A percentile compares a stretch with the other conserved stretches of the same genome.
phyloP scores from a whole-genome alignment of 768 basidiomycete species.

The Amanita pseudoporphyria region DNA sequence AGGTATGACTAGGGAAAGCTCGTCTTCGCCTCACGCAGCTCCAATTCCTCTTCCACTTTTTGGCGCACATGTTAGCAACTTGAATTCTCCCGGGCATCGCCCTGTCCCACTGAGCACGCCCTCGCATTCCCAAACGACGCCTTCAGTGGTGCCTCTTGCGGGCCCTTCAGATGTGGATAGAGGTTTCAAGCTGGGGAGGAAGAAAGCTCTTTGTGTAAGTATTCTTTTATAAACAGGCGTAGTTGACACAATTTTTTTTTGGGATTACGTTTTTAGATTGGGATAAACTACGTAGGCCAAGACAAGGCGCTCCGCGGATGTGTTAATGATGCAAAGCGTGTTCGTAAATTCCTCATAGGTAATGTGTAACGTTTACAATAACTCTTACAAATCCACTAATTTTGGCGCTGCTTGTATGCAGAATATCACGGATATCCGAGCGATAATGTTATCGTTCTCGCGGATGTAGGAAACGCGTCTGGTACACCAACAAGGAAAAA shows the following conservation, averaged over 20 bases:
- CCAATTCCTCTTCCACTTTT: no score
- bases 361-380: conserved; percentile 26
- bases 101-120: no score
- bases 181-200: neutral
- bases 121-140: no score
- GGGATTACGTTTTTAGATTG: conserved; percentile 37
- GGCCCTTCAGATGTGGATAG: neutral
- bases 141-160: neutral
- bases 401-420: conserved; percentile 7
- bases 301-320: conserved; percentile 59
- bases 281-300: conserved; percentile 69
- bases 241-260: neutral
- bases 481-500: conserved; percentile 34
- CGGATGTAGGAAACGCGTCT: conserved; percentile 38
- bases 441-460: conserved; percentile 61
- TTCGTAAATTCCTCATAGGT: conserved; percentile 47
- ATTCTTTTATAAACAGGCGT: neutral
- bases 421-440: conserved; percentile 39
- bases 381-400: neutral
- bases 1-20: no score
- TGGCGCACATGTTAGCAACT: no score
- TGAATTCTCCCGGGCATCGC: no score
- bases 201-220: conserved; percentile 1
- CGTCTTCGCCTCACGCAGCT: no score
- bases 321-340: conserved; percentile 70